A percentile compares a stretch with the other conserved stretches of the same genome.
These are phyloP conservation scores for Pterulicium gracile DNA, from an alignment of 1,284 basidiomycete species.

Conservation along the genomic window DNA sequence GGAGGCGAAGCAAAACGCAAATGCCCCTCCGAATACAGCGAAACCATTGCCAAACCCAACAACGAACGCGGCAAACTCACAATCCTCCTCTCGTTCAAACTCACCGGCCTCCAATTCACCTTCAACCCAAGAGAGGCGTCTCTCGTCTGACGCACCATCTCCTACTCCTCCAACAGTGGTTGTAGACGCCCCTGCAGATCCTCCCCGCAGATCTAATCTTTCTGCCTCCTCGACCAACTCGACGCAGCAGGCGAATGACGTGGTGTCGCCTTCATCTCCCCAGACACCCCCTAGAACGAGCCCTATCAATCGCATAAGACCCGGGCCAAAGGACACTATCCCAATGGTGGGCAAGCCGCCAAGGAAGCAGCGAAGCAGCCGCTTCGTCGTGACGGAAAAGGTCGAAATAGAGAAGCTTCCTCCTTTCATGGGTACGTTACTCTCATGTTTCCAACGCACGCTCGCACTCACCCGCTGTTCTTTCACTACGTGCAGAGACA, in stretches of 20 bases:
- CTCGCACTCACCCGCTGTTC: constrained; percentile 6
- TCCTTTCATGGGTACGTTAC: constrained; percentile 78
- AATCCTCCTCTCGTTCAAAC: constrained; percentile 33
- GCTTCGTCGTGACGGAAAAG: constrained; percentile 94
- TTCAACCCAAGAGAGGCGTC: constrained; percentile 27
- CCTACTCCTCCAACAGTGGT: constrained; percentile 82
- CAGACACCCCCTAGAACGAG: constrained; percentile 50
- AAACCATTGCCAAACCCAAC: constrained; percentile 47
- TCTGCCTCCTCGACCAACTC: constrained; percentile 16
- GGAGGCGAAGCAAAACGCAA: constrained; percentile 36
- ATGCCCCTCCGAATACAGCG: constrained; percentile 51
- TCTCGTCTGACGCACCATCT: constrained; percentile 25
- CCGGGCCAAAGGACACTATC: constrained; percentile 86
- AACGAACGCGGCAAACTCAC: constrained; percentile 27
- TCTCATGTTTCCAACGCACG: constrained; percentile 4
- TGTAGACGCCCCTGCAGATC: constrained; percentile 65
- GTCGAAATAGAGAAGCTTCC: constrained; percentile 94
- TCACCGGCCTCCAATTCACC: constrained; percentile 21
- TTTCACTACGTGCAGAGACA: constrained; percentile 54
- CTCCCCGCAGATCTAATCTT: constrained; percentile 24
- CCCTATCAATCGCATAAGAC: constrained; percentile 56
- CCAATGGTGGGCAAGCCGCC: constrained; percentile 92
- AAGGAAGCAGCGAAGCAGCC: constrained; percentile 89
- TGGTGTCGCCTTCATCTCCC: constrained; percentile 35
- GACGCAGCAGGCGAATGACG: constrained; percentile 31